Base-by-base conservation (phyloP, 257 asterid genomes). In the Solanum rostratum region DNA sequence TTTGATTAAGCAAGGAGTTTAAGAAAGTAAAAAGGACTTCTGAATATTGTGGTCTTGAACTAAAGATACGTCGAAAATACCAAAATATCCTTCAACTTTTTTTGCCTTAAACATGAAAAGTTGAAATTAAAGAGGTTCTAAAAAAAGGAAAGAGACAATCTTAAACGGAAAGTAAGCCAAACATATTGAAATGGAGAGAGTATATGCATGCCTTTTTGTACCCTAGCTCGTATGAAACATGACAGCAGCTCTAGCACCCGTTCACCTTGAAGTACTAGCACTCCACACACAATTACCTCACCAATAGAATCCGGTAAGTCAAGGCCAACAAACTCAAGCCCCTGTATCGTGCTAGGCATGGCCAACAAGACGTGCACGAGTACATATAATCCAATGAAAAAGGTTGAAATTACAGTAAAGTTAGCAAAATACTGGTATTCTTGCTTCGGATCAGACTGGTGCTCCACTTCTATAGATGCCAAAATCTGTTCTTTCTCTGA, bases 271-370 rank as follows among this genome's bases (percentile, higher is more conserved):
- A 97, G 93, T 87, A 97, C 97, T 89, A 97, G 86, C 59, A 95
- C 94, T 69, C 94, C 97, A 84, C 93, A 91, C 84, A 95, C 97
- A 80, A 97, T 92, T 86, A 97, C 13, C 88, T 97, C 99, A 46
- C 98, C 99, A 80, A 97, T 87, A 41, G 99, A 95, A 91, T 97
- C 99, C 27, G 99, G 99, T 88, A 97, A 90, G 90, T 97, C 99
- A 54, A 97, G 90, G 71, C 99, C 99, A 84, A 91, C 94, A 89
- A 97, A 95, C 90, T 97, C 99, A 84, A 97, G 98, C 83, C 99
- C 99, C 83, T 97, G 97, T 87, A 94, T 83, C 7, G 94, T 83
- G 90, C 94, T 91, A 60, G 98, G 98, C 85, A 83, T 83, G 80
- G 96, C 91, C 81, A 91, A 81, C 87, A 93, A 92, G 83, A 95